phyloP scores from a whole-genome alignment of 371 early-diverging fungal species.

The Rozella allomycis region DNA sequence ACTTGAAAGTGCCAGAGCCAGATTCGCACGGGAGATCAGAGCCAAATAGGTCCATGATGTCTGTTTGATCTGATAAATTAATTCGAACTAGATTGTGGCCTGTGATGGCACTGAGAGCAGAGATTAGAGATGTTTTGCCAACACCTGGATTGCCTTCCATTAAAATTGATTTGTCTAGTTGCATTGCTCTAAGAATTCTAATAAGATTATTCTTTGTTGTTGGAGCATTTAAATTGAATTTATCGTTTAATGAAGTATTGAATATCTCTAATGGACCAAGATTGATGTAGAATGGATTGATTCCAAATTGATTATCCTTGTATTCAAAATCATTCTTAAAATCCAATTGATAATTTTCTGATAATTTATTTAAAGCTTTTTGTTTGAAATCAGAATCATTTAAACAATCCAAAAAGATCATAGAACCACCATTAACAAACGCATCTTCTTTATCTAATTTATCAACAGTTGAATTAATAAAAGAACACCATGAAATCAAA shows the following conservation, averaged over 20 bases:
- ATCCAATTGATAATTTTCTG: neutral
- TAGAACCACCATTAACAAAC: constrained; percentile 76
- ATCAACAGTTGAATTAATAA: constrained; percentile 31
- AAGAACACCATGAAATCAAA: constrained; percentile 76
- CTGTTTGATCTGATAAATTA: constrained; percentile 97
- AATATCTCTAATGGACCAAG: constrained; percentile 39
- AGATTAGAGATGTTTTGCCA: constrained; percentile 91
- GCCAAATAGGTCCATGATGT: constrained; percentile 97
- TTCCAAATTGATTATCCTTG: constrained; percentile 19
- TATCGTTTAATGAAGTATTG: constrained; percentile 12
- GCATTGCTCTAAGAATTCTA: constrained; percentile 86
- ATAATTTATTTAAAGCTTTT: constrained; percentile 2
- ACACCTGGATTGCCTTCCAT: constrained; percentile 79
- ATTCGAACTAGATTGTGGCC: constrained; percentile 77
- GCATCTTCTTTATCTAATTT: constrained; percentile 24
- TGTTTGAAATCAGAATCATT: constrained; percentile 28
- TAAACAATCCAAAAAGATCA: constrained; percentile 80
- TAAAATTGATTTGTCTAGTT: constrained; percentile 75
- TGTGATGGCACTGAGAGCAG: constrained; percentile 56
- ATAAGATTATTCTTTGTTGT: constrained; percentile 70
- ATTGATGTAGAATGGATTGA: constrained; percentile 51
- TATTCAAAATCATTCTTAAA: neutral
- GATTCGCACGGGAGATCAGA: constrained; percentile 81
- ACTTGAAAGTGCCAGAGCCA: constrained; percentile 46
- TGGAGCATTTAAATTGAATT: constrained; percentile 66